Conservation (phyloP, 2,329 filamentous ascomycete genomes). For the Botrytis squamosa region DNA sequence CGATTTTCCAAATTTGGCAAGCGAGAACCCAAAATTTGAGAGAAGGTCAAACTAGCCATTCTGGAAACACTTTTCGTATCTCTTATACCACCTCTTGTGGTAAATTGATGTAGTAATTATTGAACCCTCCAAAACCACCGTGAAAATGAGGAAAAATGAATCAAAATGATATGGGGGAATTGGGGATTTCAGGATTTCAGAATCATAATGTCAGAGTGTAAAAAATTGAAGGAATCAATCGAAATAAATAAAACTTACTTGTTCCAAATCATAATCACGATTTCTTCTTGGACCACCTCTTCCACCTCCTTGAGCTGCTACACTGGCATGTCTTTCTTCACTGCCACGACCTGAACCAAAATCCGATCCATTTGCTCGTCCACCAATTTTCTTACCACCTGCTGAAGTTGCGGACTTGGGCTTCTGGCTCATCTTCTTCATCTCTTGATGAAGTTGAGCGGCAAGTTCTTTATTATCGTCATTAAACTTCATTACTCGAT, state of each 20-base stretch:
- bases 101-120: background rate
- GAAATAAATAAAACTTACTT: slow-evolving; percentile 64
- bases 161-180: no score
- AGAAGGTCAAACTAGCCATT: background rate
- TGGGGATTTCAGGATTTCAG: background rate
- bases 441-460: slow-evolving; percentile 66
- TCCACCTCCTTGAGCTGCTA: slow-evolving; percentile 53
- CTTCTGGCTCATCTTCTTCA: slow-evolving; percentile 47
- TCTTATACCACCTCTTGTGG: background rate
- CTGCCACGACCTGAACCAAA: slow-evolving; percentile 68
- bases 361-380: slow-evolving; percentile 53
- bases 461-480: slow-evolving; percentile 94
- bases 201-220: background rate
- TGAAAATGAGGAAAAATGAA: background rate
- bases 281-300: slow-evolving; percentile 68
- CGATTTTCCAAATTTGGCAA: slow-evolving; percentile 13
- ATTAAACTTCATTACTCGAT: slow-evolving; percentile 89
- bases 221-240: slow-evolving; percentile 29
- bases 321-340: slow-evolving; percentile 69
- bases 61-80: background rate
- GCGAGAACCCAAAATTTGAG: background rate
- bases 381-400: slow-evolving; percentile 57
- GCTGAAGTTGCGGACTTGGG: slow-evolving; percentile 51
- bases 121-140: background rate
- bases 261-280: slow-evolving; percentile 79